Percentiles rank a stretch among this genome's conserved stretches.
Evolutionary conservation across 805 yeast species (phyloP).

Genomic region (Ogataea corticis): DNA sequence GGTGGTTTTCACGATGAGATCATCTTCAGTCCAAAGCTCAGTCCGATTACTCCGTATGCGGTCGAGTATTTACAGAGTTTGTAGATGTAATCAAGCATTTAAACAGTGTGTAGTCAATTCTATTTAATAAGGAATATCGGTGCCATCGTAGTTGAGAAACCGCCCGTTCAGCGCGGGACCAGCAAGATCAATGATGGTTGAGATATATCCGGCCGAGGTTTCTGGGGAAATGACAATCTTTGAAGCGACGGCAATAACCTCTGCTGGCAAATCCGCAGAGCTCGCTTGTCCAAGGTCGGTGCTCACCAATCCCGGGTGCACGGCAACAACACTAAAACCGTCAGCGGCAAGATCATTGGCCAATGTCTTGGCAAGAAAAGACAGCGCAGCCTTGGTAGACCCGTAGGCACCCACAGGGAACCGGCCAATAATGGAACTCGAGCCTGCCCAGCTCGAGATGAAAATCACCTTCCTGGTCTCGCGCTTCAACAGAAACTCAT

Average conservation of each 20-base stretch:
- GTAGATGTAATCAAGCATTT: no score
- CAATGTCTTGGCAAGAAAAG: slow-evolving; percentile 29
- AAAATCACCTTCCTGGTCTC: slow-evolving; percentile 31
- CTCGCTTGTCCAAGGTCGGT: no score
- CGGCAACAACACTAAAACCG: slow-evolving; percentile 10
- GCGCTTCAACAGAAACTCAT: slow-evolving; percentile 30
- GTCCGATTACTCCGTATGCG: slow-evolving; percentile 6
- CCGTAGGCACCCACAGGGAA: slow-evolving; percentile 30
- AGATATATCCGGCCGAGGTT: not conserved
- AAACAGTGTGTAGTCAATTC: no score
- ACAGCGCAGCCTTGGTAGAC: slow-evolving; percentile 39
- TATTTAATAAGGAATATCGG: not conserved
- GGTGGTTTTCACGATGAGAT: slow-evolving; percentile 11
- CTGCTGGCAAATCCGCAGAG: not conserved
- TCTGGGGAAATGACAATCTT: slow-evolving; percentile 5
- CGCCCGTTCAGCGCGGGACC: slow-evolving; percentile 1
- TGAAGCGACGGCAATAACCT: not conserved
- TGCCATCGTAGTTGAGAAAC: slow-evolving; percentile 20
- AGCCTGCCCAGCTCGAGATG: slow-evolving; percentile 33
- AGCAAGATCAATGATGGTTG: not conserved
- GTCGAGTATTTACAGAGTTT: slow-evolving; percentile 2
- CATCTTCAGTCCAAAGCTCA: slow-evolving; percentile 4
- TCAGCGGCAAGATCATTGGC: slow-evolving; percentile 29
- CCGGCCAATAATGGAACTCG: slow-evolving; percentile 28
- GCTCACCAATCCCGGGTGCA: slow-evolving; percentile 14